These are phyloP conservation scores for Rhododendron henanense DNA, from an alignment of 148 eudicot genomes.

Conservation along the genomic window DNA sequence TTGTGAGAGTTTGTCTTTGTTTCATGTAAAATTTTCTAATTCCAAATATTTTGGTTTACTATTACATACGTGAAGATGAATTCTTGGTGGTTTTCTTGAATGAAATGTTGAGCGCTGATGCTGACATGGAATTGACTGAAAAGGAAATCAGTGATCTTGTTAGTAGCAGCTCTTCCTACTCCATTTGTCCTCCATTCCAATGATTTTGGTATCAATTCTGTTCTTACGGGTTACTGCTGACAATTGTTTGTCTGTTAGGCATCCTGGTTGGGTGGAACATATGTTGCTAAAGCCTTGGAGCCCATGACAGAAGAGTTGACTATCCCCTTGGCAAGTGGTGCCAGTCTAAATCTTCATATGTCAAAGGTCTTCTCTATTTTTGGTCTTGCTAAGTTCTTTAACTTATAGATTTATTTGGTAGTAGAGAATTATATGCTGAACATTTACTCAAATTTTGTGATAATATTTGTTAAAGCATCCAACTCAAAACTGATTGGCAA, in stretches of 20 bases:
- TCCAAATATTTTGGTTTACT: not conserved
- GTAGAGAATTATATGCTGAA: not conserved
- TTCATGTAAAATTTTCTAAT: not conserved
- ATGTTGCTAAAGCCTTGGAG: conserved; percentile 36
- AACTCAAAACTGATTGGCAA: no score
- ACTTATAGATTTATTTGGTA: not conserved
- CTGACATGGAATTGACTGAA: conserved; percentile 36
- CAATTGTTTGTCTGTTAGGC: conserved; percentile 43
- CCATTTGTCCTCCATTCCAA: not conserved
- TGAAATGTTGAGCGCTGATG: conserved; percentile 33
- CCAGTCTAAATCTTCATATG: conserved; percentile 60
- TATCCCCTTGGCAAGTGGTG: conserved; percentile 58
- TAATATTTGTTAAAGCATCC: no score
- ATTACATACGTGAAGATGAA: conserved; percentile 52
- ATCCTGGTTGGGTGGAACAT: conserved; percentile 75
- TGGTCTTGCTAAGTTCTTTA: not conserved
- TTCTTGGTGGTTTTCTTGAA: conserved; percentile 58
- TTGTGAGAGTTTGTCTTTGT: not conserved
- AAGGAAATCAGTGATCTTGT: conserved; percentile 66
- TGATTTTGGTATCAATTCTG: not conserved
- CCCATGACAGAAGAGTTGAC: no score
- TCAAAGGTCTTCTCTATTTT: conserved; percentile 49
- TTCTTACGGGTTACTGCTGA: not conserved
- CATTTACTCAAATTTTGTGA: not conserved
- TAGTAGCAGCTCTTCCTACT: conserved; percentile 31